phyloP scores from a whole-genome alignment of 345 rosid species.

The Murraya koenigii region DNA sequence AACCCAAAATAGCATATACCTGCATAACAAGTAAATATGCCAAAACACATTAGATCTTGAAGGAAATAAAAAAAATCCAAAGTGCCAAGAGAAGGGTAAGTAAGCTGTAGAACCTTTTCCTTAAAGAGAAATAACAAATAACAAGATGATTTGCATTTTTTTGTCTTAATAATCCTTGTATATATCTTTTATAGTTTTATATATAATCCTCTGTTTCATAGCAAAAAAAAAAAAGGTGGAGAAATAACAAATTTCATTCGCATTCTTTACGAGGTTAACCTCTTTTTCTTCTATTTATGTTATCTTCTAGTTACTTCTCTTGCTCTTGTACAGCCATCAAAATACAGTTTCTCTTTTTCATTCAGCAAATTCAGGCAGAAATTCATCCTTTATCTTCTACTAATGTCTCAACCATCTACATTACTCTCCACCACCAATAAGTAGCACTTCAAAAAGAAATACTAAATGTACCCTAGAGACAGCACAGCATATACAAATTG shows the following conservation, averaged over 20 bases:
- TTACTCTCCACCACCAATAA: background rate
- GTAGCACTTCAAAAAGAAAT: background rate
- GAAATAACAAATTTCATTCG: background rate
- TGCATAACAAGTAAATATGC: conserved; percentile 28
- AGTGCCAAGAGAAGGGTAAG: background rate
- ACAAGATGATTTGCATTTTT: background rate
- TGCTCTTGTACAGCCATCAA: background rate
- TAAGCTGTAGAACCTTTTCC: background rate
- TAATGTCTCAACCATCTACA: background rate
- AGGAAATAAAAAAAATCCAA: background rate
- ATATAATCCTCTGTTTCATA: no score
- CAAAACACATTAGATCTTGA: background rate
- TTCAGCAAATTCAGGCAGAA: background rate
- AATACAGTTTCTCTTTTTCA: background rate
- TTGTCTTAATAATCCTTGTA: no score
- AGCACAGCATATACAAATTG: background rate
- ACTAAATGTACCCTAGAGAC: background rate
- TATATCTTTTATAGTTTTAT: no score
- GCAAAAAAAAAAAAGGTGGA: no score
- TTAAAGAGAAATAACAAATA: background rate
- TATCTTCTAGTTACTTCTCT: background rate
- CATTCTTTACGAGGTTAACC: background rate
- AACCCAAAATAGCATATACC: conserved; percentile 94
- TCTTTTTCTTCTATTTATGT: background rate
- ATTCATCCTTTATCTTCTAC: background rate